Percentiles rank a stretch among this genome's conserved stretches.
Evolutionary conservation across 2,329 filamentous ascomycete species (phyloP).

Genomic region (Ascosphaera pollenicola): DNA sequence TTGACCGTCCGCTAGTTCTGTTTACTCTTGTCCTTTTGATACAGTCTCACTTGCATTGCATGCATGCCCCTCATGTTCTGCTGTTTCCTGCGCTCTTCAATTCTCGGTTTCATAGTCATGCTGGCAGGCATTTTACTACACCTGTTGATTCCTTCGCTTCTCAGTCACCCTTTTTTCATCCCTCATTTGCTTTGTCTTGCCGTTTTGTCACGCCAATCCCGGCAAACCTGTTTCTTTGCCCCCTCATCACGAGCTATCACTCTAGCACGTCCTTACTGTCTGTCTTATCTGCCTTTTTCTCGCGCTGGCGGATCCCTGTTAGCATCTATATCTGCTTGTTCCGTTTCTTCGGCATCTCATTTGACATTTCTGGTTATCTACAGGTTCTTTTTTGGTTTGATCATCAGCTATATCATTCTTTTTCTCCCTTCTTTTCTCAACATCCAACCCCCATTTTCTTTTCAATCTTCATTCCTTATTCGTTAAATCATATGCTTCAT

Average conservation of each 20-base stretch:
- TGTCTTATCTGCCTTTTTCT: not conserved
- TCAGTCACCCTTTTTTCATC: not conserved
- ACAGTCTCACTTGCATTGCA: not conserved
- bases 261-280: not conserved
- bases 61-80: not conserved
- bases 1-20: not conserved
- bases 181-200: not conserved
- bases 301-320: not conserved
- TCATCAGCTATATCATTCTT: no score
- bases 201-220: not conserved
- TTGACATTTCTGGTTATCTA: no score
- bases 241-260: not conserved
- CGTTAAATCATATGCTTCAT: no score
- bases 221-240: not conserved
- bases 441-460: not conserved
- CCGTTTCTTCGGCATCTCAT: not conserved
- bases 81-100: not conserved
- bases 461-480: not conserved
- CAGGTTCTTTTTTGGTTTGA: no score
- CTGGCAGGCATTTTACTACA: not conserved
- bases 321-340: not conserved
- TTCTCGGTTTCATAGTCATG: no score
- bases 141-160: not conserved
- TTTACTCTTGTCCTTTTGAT: not conserved
- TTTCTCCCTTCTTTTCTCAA: not conserved